A percentile compares a stretch with the other conserved stretches of the same genome.
Evolutionary conservation across 208 protist species (phyloP).

Genomic region (Endotrypanum monterogeii): DNA sequence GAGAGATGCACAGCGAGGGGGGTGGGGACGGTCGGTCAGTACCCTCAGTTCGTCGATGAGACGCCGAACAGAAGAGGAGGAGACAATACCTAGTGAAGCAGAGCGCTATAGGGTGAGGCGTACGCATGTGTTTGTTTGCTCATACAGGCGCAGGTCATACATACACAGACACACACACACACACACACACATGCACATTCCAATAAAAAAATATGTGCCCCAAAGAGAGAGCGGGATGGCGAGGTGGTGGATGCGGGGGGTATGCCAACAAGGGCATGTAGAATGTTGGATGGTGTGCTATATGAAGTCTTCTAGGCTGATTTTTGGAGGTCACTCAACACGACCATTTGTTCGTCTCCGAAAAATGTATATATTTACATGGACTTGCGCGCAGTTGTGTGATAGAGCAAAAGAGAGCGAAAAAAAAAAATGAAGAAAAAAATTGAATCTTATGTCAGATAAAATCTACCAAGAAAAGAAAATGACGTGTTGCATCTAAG

Average conservation of each 20-base stretch:
- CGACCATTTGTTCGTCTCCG: not conserved
- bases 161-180: not conserved
- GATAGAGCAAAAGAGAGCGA: not conserved
- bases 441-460: not conserved
- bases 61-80: not conserved
- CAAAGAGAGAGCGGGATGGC: not conserved
- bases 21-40: not conserved
- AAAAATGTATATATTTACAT: no score
- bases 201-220: not conserved
- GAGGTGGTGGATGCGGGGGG: not conserved
- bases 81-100: not conserved
- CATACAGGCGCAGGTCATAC: no score
- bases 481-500: not conserved
- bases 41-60: not conserved
- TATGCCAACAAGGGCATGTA: not conserved
- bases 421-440: not conserved
- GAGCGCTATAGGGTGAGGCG: not conserved
- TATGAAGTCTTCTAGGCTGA: no score
- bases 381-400: not conserved
- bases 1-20: not conserved
- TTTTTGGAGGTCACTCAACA: not conserved
- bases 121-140: not conserved
- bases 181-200: no score
- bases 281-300: not conserved
- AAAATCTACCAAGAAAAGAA: not conserved